Percentiles rank a stretch among this genome's conserved stretches.
Conservation (phyloP, 495 filamentous ascomycete genomes). For the Glarea lozoyensis region DNA sequence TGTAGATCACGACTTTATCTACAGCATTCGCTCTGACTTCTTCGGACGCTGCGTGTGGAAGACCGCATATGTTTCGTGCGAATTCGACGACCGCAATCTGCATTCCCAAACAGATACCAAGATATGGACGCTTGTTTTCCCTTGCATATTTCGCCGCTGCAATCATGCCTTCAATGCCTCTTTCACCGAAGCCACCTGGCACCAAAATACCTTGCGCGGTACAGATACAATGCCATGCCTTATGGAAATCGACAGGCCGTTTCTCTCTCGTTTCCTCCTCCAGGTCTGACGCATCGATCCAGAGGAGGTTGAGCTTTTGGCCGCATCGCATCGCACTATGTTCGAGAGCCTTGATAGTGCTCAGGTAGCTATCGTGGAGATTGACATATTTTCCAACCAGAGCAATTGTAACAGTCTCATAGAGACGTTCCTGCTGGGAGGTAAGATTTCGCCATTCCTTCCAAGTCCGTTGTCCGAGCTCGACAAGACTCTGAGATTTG, state of each 20-base stretch:
- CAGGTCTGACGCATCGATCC: conserved; percentile 77
- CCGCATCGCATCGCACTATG: conserved; percentile 83
- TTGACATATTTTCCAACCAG: conserved; percentile 88
- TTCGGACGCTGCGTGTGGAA: conserved; percentile 51
- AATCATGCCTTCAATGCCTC: conserved; percentile 87
- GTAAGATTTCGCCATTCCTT: conserved; percentile 64
- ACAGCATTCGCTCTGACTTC: conserved; percentile 49
- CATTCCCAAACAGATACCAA: conserved; percentile 93
- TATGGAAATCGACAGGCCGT: conserved; percentile 69
- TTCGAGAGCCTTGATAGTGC: conserved; percentile 76
- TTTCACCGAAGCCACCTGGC: conserved; percentile 76
- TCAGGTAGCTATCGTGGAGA: conserved; percentile 74
- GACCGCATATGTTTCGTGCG: conserved; percentile 60
- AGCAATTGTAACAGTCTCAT: conserved; percentile 68
- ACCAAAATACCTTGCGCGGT: conserved; percentile 56
- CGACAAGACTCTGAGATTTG: conserved; percentile 35
- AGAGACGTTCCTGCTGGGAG: conserved; percentile 46
- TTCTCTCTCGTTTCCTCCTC: conserved; percentile 48
- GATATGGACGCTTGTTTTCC: conserved; percentile 67
- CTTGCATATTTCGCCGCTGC: conserved; percentile 74
- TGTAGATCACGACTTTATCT: conserved; percentile 68
- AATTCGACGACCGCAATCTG: conserved; percentile 90
- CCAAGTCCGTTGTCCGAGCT: conserved; percentile 59
- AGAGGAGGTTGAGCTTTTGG: conserved; percentile 69
- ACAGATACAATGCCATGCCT: conserved; percentile 76